phyloP scores from a whole-genome alignment of 1,284 basidiomycete species.

The Trichosporon inkin region DNA sequence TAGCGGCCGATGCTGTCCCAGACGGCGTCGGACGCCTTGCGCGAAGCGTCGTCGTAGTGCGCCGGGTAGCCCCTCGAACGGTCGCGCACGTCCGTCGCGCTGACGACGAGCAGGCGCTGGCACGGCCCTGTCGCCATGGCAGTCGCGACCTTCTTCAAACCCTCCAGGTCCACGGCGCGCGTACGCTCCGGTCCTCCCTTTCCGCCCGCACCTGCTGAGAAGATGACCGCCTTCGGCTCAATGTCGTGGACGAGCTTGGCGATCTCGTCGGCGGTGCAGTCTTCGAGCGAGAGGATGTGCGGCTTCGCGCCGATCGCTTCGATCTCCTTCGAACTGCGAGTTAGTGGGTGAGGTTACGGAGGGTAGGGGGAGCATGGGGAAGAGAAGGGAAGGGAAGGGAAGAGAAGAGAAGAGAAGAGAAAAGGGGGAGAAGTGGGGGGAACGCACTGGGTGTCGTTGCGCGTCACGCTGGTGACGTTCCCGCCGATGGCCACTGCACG shows the following conservation, averaged over 20 bases:
- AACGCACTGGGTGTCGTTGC: slow-evolving; percentile 51
- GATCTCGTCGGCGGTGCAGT: slow-evolving; percentile 55
- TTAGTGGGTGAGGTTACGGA: too few relatives aligned
- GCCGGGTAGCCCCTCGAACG: slow-evolving; percentile 50
- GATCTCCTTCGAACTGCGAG: slow-evolving; percentile 53
- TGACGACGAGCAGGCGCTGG: slow-evolving; percentile 58
- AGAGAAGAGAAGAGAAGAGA: too few relatives aligned
- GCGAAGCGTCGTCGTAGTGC: slow-evolving; percentile 53
- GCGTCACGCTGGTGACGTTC: slow-evolving; percentile 60
- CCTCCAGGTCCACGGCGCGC: slow-evolving; percentile 65
- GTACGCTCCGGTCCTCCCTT: slow-evolving; percentile 62
- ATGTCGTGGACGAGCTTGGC: slow-evolving; percentile 55
- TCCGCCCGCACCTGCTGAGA: slow-evolving; percentile 65
- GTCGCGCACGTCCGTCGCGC: slow-evolving; percentile 63
- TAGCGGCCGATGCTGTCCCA: slow-evolving; percentile 52
- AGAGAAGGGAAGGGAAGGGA: too few relatives aligned
- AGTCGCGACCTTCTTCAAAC: slow-evolving; percentile 68
- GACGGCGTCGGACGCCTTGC: slow-evolving; percentile 52
- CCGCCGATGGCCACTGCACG: slow-evolving; percentile 55
- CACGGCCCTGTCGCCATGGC: slow-evolving; percentile 59
- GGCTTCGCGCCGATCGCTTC: slow-evolving; percentile 55
- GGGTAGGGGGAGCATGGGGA: too few relatives aligned
- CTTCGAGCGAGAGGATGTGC: slow-evolving; percentile 61
- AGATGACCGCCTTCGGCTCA: slow-evolving; percentile 59
- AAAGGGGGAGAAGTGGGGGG: too few relatives aligned